A percentile compares a stretch with the other conserved stretches of the same genome.
Evolutionary conservation across 2,329 filamentous ascomycete genomes (phyloP).

Genomic region (Hypocrella siamensis): DNA sequence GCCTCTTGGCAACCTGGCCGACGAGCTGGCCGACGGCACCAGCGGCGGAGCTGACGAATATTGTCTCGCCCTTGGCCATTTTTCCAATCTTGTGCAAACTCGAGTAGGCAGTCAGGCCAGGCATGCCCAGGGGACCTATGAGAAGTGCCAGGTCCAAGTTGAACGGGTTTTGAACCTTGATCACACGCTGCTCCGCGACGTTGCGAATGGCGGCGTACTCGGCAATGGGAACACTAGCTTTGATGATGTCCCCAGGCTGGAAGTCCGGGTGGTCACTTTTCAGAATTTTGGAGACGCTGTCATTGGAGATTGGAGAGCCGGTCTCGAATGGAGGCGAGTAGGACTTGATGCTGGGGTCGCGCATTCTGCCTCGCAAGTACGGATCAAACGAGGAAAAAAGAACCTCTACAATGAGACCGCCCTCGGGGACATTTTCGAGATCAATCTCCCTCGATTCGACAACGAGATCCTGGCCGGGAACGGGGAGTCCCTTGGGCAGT

Average conservation of each 20-base stretch:
- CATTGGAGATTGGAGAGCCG: constrained; percentile 47
- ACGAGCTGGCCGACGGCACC: constrained; percentile 74
- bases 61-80: constrained; percentile 53
- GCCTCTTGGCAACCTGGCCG: constrained; percentile 68
- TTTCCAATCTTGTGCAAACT: constrained; percentile 49
- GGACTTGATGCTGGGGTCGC: constrained; percentile 44
- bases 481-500: constrained; percentile 49
- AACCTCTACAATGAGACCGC: constrained; percentile 55
- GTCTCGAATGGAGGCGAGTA: constrained; percentile 37
- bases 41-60: constrained; percentile 66
- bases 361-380: constrained; percentile 72
- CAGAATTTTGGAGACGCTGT: constrained; percentile 50
- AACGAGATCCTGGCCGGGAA: constrained; percentile 53
- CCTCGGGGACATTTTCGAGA: constrained; percentile 38
- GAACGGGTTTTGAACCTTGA: constrained; percentile 53
- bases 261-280: constrained; percentile 50
- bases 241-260: constrained; percentile 50
- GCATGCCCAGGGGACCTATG: constrained; percentile 48
- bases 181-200: constrained; percentile 22
- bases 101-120: constrained; percentile 56
- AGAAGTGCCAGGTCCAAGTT: constrained; percentile 51
- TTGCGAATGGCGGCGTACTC: constrained; percentile 49
- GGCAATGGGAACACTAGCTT: constrained; percentile 41
- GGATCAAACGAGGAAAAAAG: constrained; percentile 69
- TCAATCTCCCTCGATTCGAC: constrained; percentile 56